These are phyloP conservation scores for Ogataea populi-albae DNA, from an alignment of 805 yeast species.

Conservation along the genomic window DNA sequence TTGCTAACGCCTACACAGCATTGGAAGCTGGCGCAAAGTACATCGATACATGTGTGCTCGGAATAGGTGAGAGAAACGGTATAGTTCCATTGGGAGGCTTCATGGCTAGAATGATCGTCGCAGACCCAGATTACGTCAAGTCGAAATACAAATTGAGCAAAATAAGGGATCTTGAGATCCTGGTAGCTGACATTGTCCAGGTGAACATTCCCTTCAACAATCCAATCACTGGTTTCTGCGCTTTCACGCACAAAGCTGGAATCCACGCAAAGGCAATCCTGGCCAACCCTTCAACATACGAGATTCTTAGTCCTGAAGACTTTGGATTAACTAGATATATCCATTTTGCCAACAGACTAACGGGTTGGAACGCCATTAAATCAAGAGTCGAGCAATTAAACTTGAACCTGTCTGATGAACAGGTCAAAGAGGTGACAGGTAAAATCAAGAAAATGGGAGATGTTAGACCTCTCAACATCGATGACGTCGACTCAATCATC, in stretches of 20 bases:
- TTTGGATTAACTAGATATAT: conserved; percentile 61
- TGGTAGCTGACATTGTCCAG: conserved; percentile 58
- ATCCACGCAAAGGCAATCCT: conserved; percentile 61
- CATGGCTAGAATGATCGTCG: conserved; percentile 63
- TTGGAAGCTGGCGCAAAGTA: conserved; percentile 61
- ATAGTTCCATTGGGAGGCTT: conserved; percentile 60
- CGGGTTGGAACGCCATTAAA: conserved; percentile 64
- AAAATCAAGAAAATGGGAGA: conserved; percentile 58
- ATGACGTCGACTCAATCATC: conserved; percentile 59
- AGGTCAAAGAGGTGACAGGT: conserved; percentile 52
- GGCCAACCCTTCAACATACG: conserved; percentile 63
- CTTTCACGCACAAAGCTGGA: conserved; percentile 64
- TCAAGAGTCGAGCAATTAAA: conserved; percentile 60
- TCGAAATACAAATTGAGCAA: conserved; percentile 55
- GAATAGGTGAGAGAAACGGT: conserved; percentile 64
- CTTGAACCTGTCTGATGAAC: conserved; percentile 53
- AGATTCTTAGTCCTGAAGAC: conserved; percentile 55
- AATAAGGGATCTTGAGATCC: conserved; percentile 55
- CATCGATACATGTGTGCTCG: conserved; percentile 57
- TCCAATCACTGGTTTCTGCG: conserved; percentile 64
- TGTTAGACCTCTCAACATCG: conserved; percentile 56
- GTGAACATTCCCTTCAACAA: conserved; percentile 60
- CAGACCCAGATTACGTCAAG: conserved; percentile 56
- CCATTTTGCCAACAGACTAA: conserved; percentile 58
- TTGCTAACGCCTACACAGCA: conserved; percentile 62